phyloP scores from a whole-genome alignment of 495 filamentous ascomycete genomes.

The Xylaria palmicola region DNA sequence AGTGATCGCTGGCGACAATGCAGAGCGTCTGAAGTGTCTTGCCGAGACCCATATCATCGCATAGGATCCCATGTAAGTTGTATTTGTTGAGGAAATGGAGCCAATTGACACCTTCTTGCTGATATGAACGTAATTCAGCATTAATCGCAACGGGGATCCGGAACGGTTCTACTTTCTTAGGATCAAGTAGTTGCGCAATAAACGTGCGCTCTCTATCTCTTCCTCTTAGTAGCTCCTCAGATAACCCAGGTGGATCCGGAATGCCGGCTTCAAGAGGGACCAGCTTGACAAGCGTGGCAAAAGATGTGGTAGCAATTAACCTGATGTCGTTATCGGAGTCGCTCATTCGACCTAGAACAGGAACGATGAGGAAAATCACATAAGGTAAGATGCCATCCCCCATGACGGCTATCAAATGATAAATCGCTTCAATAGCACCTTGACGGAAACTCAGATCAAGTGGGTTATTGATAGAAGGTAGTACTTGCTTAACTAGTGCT shows the following conservation, averaged over 20 bases:
- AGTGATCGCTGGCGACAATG: slow-evolving; percentile 96
- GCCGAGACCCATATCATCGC: slow-evolving; percentile 98
- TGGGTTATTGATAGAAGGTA: slow-evolving; percentile 86
- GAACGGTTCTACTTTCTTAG: slow-evolving; percentile 93
- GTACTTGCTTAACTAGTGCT: slow-evolving; percentile 85
- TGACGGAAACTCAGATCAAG: slow-evolving; percentile 83
- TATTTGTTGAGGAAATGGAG: slow-evolving; percentile 97
- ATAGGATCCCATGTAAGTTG: slow-evolving; percentile 95
- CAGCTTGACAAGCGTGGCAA: slow-evolving; percentile 96
- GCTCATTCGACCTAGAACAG: slow-evolving; percentile 97
- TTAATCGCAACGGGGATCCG: slow-evolving; percentile 94
- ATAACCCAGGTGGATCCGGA: slow-evolving; percentile 91
- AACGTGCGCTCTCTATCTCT: slow-evolving; percentile 93
- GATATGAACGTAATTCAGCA: slow-evolving; percentile 90
- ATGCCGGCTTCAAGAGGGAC: slow-evolving; percentile 98
- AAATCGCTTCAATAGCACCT: slow-evolving; percentile 90
- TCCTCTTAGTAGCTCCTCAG: slow-evolving; percentile 80
- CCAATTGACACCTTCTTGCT: slow-evolving; percentile 99
- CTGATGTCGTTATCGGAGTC: slow-evolving; percentile 95
- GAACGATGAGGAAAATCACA: slow-evolving; percentile 98
- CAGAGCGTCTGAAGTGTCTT: slow-evolving; percentile 97
- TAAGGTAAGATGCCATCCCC: slow-evolving; percentile 94
- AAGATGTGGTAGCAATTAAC: slow-evolving; percentile 92
- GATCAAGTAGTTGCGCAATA: slow-evolving; percentile 92
- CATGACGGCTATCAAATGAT: slow-evolving; percentile 97